Evolutionary conservation across 2,329 filamentous ascomycete species (phyloP), one percentile per base, ranked within the genome.

Genomic region (Tothia fuscella): DNA sequence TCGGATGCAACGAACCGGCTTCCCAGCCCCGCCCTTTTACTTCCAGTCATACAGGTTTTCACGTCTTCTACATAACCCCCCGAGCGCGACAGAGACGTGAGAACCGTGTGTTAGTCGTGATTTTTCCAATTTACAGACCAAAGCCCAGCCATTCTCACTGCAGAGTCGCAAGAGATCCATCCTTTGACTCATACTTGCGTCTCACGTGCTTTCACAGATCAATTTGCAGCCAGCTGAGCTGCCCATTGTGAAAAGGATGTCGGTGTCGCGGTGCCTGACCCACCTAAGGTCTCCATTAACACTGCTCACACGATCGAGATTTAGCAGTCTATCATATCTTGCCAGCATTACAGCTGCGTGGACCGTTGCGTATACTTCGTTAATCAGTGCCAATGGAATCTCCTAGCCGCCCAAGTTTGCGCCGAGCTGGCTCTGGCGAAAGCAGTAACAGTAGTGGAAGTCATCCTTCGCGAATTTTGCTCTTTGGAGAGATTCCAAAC

Each of bases 401-500:
- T 14, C 21, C 16, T 22, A 19, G 2, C 30, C 38, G 31, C 24
- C 42, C 42, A 14, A 42, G 20, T 20, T 26, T 45, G 38, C 42
- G 38, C 16, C 42, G 42, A 17, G 41, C 25, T 32, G 37, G 25
- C n/a, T 16, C 25, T 14, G 45, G 39, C 4, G 29, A 7, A 14
- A 39, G 41, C 32, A 39, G 24, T 10, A 35, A 14, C 9, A 45
- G 42, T 20, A 22, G 19, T 12, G 37, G 28, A 40, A 61, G 57
- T 47, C 54, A 60, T 51, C 55, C 53, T 53, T 66, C 57, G 20
- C 56, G 56, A 48, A 53, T 47, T 44, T 51, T 62, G 42, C 53
- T 70, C 46, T 70, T 70, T 56, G 67, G 67, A 46, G 67, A 70
- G 49, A 68, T 70, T 44, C 63, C 66, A 46, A 57, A 33, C 24